Conservation (phyloP, 2,329 filamentous ascomycete genomes). For the Karstenula rhodostoma region DNA sequence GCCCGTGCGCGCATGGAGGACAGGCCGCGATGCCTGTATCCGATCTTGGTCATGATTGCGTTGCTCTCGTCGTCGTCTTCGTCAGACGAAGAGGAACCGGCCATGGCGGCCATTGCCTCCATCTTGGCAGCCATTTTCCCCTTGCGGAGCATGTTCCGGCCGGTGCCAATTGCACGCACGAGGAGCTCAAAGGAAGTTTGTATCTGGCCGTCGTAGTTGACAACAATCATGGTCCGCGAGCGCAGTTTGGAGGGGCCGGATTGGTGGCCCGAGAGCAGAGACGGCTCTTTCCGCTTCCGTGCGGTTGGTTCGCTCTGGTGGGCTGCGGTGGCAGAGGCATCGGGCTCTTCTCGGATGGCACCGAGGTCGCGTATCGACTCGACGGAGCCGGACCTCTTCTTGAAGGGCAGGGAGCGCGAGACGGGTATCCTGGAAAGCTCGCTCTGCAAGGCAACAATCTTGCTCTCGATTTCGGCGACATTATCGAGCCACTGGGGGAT, state of each 20-base stretch:
- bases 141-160: conserved; percentile 84
- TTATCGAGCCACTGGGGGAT: conserved; percentile 50
- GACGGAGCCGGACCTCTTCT: conserved; percentile 45
- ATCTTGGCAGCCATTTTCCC: conserved; percentile 84
- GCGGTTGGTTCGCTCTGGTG: conserved; percentile 29
- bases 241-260: conserved; percentile 66
- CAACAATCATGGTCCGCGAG: conserved; percentile 77
- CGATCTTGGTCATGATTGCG: conserved; percentile 42
- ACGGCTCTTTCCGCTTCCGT: conserved; percentile 55
- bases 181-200: conserved; percentile 84
- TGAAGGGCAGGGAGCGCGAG: conserved; percentile 36
- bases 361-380: conserved; percentile 48
- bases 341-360: conserved; percentile 30
- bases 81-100: conserved; percentile 34
- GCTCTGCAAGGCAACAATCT: conserved; percentile 45
- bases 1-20: conserved; percentile 41
- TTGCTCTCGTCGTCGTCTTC: conserved; percentile 35
- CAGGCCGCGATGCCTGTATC: conserved; percentile 45
- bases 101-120: conserved; percentile 54
- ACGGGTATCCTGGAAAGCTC: conserved; percentile 41
- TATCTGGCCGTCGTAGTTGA: conserved; percentile 91
- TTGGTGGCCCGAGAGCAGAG: conserved; percentile 49
- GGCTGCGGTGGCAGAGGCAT: conserved; percentile 20
- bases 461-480: conserved; percentile 40
- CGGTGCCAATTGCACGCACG: conserved; percentile 81